Base-by-base conservation (phyloP, 768 basidiomycete genomes). In the Kwoniella sp. region DNA sequence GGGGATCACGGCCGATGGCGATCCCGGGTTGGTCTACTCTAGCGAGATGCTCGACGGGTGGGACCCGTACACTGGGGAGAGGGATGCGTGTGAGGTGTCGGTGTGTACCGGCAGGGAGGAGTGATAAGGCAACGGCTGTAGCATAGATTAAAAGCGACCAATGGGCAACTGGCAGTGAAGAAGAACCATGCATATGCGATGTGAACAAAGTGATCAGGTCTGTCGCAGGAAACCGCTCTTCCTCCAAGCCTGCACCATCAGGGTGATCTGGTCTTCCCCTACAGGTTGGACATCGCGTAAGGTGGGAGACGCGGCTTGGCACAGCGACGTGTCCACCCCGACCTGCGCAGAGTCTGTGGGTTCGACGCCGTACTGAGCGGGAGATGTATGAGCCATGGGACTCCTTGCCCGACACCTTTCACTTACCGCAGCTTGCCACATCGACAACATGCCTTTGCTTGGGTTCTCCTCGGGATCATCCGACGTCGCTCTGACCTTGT, bases 171-270 rank as follows among this genome's bases (percentile, higher is more conserved):
- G 31, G 39, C 39, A 41, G 15, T 41, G 22, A 8, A 41, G 31
- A 8, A 32, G 9, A 32, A 15, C 31, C 31, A 10, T 29, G 27
- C 29, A 10, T 5, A n/a, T 8, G 11, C 19, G 20, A 37, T 26
- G 25, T 34, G 34, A 22, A 47, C 14, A 34, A 25, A 1, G 10
- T 26, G 11, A n/a, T 36, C 28, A 3, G 15, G 20, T 25, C 26
- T 43, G 29, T 3, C 22, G 8, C 34, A 69, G 26, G 57, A 80
- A 79, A 9, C 76, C 75, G 1, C 69, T 73, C 26, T 71, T 60
- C 19, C 69, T 65, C 79, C 79, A 80, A 8, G 70, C 62, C 2
- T 37, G 50, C 0, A 79, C 75, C 79, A 78, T 79, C 49, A 75
- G 77, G 8, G 36, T 58, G 0, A 80, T 73, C 19, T 78, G 48